phyloP scores from a whole-genome alignment of 768 basidiomycete species.

The Trametes cingulata region DNA sequence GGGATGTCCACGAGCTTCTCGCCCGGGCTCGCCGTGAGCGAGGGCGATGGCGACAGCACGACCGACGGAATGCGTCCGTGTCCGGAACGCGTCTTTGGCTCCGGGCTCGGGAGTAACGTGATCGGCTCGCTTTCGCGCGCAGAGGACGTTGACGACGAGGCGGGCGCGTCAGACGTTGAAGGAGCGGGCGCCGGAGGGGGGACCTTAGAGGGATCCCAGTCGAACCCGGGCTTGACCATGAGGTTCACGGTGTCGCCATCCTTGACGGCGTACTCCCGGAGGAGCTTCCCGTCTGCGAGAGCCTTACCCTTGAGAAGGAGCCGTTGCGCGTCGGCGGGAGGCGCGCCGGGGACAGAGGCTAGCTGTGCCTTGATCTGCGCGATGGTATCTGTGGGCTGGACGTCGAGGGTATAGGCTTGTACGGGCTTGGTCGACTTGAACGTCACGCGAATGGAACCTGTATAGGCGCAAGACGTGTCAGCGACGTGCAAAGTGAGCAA shows the following conservation, averaged over 20 bases:
- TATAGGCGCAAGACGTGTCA: neutral
- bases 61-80: constrained; percentile 77
- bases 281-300: constrained; percentile 81
- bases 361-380: constrained; percentile 77
- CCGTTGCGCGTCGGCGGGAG: constrained; percentile 78
- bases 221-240: constrained; percentile 77
- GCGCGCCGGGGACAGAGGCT: constrained; percentile 64
- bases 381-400: constrained; percentile 84
- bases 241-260: constrained; percentile 83
- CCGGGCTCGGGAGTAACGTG: constrained; percentile 24
- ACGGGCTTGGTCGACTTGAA: constrained; percentile 94
- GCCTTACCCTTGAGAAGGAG: constrained; percentile 94
- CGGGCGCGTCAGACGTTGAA: constrained; percentile 1
- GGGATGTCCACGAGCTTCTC: constrained; percentile 62
- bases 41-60: constrained; percentile 76
- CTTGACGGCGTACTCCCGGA: constrained; percentile 87
- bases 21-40: constrained; percentile 41
- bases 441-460: constrained; percentile 61
- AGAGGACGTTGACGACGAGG: constrained; percentile 25
- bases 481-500: neutral
- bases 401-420: constrained; percentile 66
- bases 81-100: constrained; percentile 36
- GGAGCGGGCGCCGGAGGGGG: neutral
- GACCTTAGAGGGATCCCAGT: constrained; percentile 58
- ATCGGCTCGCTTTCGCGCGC: constrained; percentile 9